A percentile compares a stretch with the other conserved stretches of the same genome.
These are phyloP conservation scores for Phialocephala subalpina DNA, from an alignment of 2,329 filamentous ascomycete species.

Conservation along the genomic window DNA sequence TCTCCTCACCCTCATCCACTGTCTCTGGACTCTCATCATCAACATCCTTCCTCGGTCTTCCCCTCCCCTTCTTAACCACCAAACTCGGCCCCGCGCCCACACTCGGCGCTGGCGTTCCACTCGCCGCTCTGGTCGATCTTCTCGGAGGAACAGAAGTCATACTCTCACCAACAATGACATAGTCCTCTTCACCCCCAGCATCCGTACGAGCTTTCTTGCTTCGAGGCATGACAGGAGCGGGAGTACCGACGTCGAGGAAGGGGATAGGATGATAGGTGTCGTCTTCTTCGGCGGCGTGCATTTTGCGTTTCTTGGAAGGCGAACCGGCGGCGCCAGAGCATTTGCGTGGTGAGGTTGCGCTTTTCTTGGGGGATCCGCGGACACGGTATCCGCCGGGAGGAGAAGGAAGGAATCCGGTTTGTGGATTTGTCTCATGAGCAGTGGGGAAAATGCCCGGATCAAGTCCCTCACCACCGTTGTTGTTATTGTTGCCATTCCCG, in stretches of 20 bases:
- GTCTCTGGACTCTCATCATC: conserved; percentile 8
- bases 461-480: neutral
- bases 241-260: neutral
- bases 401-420: conserved; percentile 18
- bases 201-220: neutral
- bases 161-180: conserved; percentile 8
- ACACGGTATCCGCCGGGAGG: conserved; percentile 1
- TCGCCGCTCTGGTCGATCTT: conserved; percentile 16
- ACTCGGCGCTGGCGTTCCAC: conserved; percentile 13
- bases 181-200: conserved; percentile 8
- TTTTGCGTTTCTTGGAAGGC: conserved; percentile 19
- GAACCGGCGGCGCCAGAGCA: neutral
- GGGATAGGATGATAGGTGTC: neutral
- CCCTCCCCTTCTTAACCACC: conserved; percentile 2
- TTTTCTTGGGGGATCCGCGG: conserved; percentile 9
- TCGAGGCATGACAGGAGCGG: neutral
- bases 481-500: neutral
- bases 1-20: conserved; percentile 12
- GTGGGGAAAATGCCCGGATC: neutral
- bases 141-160: neutral
- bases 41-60: conserved; percentile 11
- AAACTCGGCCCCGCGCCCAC: neutral
- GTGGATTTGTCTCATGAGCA: neutral
- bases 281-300: conserved; percentile 11
- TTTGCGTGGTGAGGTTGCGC: conserved; percentile 1